Conservation (phyloP, 1,284 basidiomycete species). For the Inonotus hispidus region DNA sequence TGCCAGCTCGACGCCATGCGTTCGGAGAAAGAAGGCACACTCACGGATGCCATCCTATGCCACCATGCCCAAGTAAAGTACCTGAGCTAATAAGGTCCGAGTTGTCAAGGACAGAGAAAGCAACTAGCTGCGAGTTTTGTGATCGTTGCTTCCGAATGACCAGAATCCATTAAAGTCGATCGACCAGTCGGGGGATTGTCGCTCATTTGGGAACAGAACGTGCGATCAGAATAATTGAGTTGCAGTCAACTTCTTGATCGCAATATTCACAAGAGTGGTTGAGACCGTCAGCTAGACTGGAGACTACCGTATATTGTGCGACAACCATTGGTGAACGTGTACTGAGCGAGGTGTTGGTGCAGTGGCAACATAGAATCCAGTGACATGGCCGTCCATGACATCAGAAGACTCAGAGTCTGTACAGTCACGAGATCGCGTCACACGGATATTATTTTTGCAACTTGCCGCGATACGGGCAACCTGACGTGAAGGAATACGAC, state of each 20-base stretch:
- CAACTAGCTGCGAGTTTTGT: not conserved
- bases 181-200: not conserved
- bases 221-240: not conserved
- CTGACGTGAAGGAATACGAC: too few species aligned
- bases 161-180: not conserved
- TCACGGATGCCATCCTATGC: not conserved
- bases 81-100: slow-evolving; percentile 1
- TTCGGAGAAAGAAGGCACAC: not conserved
- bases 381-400: not conserved
- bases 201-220: not conserved
- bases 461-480: too few species aligned
- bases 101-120: not conserved
- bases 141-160: not conserved
- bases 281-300: not conserved
- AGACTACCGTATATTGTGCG: not conserved
- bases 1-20: not conserved
- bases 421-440: not conserved
- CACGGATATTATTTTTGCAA: too few species aligned
- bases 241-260: not conserved
- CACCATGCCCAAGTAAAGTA: not conserved
- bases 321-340: not conserved
- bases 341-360: not conserved
- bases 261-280: not conserved
- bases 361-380: not conserved
- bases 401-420: not conserved